Conservation (phyloP, 768 basidiomycete species). For the Suillus subluteus region DNA sequence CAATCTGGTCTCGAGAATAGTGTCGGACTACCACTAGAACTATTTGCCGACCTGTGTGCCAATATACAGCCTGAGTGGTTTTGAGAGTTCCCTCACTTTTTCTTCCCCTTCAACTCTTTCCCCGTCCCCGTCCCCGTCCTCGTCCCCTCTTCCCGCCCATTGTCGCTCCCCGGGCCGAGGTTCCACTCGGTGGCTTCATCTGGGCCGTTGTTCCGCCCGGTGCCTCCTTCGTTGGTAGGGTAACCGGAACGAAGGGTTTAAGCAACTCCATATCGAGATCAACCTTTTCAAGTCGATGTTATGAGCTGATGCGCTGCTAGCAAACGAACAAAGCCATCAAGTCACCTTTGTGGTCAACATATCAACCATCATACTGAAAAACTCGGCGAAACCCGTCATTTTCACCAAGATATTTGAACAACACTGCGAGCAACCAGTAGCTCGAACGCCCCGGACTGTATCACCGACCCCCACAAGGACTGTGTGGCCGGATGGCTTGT, state of each 20-base stretch:
- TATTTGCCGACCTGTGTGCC: neutral
- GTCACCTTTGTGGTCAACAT: constrained; percentile 6
- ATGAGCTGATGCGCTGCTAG: neutral
- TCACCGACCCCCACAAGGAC: neutral
- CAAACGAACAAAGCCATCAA: neutral
- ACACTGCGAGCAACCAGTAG: neutral
- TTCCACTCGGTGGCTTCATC: too few species aligned
- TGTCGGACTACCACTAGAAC: neutral
- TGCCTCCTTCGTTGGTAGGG: neutral
- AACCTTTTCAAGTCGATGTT: constrained; percentile 11
- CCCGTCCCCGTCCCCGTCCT: too few species aligned
- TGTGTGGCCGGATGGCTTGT: constrained; percentile 11
- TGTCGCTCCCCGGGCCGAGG: too few species aligned
- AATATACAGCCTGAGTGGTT: neutral
- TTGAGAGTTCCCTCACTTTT: neutral
- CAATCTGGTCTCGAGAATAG: neutral
- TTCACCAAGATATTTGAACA: constrained; percentile 6
- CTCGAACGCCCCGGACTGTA: neutral
- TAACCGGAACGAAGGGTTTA: neutral
- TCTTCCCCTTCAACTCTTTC: neutral
- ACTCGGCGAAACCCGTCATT: constrained; percentile 4
- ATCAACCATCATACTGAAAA: neutral
- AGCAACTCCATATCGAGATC: constrained; percentile 14
- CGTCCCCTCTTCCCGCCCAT: too few species aligned
- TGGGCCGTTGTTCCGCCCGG: too few species aligned